Percentiles rank a stretch among this genome's conserved stretches.
Conservation (phyloP, 768 basidiomycete species). For the Postia placenta region DNA sequence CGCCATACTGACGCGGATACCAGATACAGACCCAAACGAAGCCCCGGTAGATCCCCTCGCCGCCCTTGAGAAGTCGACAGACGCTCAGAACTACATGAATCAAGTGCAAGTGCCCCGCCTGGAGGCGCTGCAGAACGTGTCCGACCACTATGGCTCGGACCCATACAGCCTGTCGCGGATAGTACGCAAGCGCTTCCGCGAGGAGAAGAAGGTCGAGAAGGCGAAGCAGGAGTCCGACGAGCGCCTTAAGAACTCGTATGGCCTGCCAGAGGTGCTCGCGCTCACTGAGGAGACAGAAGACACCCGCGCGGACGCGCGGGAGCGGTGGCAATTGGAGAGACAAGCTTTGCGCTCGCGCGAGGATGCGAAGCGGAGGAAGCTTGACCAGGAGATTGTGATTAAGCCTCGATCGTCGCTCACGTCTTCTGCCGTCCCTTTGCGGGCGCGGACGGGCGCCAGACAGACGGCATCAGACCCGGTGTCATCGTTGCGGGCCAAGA, state of each 20-base stretch:
- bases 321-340: slow-evolving; percentile 53
- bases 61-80: slow-evolving; percentile 84
- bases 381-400: slow-evolving; percentile 16
- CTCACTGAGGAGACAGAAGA: slow-evolving; percentile 65
- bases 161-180: slow-evolving; percentile 77
- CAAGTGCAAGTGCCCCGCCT: slow-evolving; percentile 77
- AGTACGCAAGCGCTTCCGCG: slow-evolving; percentile 76
- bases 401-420: slow-evolving; percentile 15
- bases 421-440: slow-evolving; percentile 17
- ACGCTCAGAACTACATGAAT: slow-evolving; percentile 63
- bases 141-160: slow-evolving; percentile 77
- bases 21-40: slow-evolving; percentile 65
- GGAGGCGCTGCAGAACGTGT: slow-evolving; percentile 69
- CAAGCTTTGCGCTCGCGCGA: slow-evolving; percentile 39
- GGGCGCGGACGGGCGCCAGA: not conserved
- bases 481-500: slow-evolving; percentile 44
- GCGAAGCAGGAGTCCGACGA: slow-evolving; percentile 67
- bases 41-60: slow-evolving; percentile 78
- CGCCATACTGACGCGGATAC: slow-evolving; percentile 6
- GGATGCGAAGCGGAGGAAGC: slow-evolving; percentile 41
- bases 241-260: slow-evolving; percentile 66
- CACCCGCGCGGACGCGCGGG: slow-evolving; percentile 52
- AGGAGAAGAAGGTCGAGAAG: slow-evolving; percentile 77
- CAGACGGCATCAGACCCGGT: slow-evolving; percentile 22
- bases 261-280: slow-evolving; percentile 59